phyloP scores from a whole-genome alignment of 495 filamentous ascomycete species.

The Jackrogersella minutella region DNA sequence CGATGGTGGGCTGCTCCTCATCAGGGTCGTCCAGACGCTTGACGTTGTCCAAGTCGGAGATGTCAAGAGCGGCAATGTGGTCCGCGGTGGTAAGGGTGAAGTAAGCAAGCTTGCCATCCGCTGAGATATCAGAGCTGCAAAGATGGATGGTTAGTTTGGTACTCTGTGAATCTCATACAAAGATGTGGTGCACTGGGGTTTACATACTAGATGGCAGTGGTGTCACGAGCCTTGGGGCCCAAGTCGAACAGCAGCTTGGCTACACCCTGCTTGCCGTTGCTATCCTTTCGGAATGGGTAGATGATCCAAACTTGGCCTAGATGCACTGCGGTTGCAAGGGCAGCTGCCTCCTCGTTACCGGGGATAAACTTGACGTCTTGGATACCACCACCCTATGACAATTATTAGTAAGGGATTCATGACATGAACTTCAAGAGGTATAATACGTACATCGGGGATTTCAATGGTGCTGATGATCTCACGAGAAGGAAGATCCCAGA shows the following conservation, averaged over 20 bases:
- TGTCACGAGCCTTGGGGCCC: constrained; percentile 63
- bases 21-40: constrained; percentile 68
- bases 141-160: background rate
- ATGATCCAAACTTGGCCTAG: constrained; percentile 71
- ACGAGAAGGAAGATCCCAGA: constrained; percentile 62
- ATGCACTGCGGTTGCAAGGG: constrained; percentile 68
- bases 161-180: background rate
- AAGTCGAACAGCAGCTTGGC: constrained; percentile 67
- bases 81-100: constrained; percentile 68
- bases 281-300: constrained; percentile 65
- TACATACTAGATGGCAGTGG: constrained; percentile 62
- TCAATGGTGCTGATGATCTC: constrained; percentile 68
- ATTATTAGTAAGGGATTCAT: background rate
- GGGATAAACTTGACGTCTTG: constrained; percentile 74
- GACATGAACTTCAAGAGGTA: background rate
- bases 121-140: constrained; percentile 60
- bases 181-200: background rate
- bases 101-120: constrained; percentile 67
- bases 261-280: constrained; percentile 62
- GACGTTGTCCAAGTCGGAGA: constrained; percentile 65
- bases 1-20: constrained; percentile 65
- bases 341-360: constrained; percentile 64
- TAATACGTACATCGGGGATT: constrained; percentile 61
- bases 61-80: constrained; percentile 70
- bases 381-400: constrained; percentile 61